Conservation (phyloP, 306 rosid genomes). For the Clitoria ternatea region DNA sequence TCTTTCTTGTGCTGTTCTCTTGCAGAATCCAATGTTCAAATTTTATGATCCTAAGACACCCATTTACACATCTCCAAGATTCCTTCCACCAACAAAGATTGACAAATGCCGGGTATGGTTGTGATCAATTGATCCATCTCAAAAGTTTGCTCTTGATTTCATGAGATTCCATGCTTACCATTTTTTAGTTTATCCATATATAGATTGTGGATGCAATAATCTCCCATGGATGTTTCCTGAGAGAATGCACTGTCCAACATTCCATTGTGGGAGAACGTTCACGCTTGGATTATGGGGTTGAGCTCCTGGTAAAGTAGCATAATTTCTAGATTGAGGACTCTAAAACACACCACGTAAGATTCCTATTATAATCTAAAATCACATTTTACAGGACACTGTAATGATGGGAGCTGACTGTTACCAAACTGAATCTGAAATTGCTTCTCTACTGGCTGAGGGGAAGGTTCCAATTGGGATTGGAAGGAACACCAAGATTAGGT, state of each 20-base stretch:
- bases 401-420: conserved; percentile 96
- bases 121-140: background rate
- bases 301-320: conserved; percentile 56
- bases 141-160: background rate
- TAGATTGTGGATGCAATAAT: conserved; percentile 84
- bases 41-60: conserved; percentile 91
- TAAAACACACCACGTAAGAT: background rate
- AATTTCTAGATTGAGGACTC: background rate
- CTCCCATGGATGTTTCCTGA: conserved; percentile 89
- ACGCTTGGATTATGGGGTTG: conserved; percentile 73
- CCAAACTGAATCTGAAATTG: conserved; percentile 95
- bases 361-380: conserved; percentile 9
- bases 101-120: conserved; percentile 69
- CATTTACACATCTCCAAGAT: conserved; percentile 80
- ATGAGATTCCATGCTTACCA: conserved; percentile 20
- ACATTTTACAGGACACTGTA: conserved; percentile 55
- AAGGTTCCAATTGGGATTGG: conserved; percentile 90
- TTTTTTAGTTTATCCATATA: conserved; percentile 40
- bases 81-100: conserved; percentile 95
- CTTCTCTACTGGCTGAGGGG: conserved; percentile 65
- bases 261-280: conserved; percentile 92
- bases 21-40: conserved; percentile 65
- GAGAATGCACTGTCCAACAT: conserved; percentile 57
- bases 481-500: conserved; percentile 73
- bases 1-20: conserved; percentile 14